Conservation (phyloP, 2,329 filamentous ascomycete genomes). For the Tolypocladium paradoxum region DNA sequence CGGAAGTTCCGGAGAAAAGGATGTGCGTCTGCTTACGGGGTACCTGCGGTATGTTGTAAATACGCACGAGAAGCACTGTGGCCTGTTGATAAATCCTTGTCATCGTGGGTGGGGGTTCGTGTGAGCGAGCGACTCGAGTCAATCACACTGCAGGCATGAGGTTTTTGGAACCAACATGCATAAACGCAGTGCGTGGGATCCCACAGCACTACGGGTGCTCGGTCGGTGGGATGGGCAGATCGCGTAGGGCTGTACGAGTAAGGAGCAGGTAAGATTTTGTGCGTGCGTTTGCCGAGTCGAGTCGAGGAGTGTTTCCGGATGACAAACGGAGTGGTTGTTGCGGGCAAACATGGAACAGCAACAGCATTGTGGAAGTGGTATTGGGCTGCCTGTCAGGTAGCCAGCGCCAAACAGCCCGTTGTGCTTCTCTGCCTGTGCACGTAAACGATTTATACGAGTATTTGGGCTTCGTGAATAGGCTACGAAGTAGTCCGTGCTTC, state of each 20-base stretch:
- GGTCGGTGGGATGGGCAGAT: background rate
- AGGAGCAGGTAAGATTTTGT: background rate
- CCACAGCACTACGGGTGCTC: background rate
- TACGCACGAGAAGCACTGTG: too few species aligned
- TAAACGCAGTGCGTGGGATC: background rate
- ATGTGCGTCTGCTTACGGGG: background rate
- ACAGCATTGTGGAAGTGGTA: too few species aligned
- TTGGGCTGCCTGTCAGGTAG: background rate
- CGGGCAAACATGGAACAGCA: too few species aligned
- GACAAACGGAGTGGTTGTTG: too few species aligned
- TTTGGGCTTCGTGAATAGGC: background rate
- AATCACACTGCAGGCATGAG: background rate
- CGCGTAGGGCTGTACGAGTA: background rate
- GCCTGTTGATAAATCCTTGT: background rate
- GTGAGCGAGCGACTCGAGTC: background rate
- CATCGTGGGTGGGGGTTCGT: background rate
- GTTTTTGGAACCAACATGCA: background rate
- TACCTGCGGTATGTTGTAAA: too few species aligned
- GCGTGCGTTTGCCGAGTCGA: too few species aligned
- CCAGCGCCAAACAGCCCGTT: background rate
- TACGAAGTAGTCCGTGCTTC: too few species aligned
- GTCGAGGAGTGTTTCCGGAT: too few species aligned
- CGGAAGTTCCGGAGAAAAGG: too few species aligned
- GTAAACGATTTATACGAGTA: background rate
- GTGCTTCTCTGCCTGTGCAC: background rate